Evolutionary conservation across 768 basidiomycete species (phyloP).

Genomic region (Serendipita sp.): DNA sequence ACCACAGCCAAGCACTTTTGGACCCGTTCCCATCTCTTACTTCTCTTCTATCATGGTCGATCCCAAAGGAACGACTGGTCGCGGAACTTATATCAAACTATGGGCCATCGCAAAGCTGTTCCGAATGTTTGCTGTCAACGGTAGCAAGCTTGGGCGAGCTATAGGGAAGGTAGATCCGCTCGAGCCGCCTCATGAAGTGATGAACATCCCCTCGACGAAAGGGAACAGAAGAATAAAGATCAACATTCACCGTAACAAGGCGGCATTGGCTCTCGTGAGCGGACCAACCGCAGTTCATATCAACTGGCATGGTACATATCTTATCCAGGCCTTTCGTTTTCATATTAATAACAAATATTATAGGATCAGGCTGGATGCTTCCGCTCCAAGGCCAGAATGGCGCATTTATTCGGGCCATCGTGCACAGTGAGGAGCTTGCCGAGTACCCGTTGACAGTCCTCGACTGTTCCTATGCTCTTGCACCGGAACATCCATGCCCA

Average conservation of each 20-base stretch:
- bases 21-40: too few species aligned
- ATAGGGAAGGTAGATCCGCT: neutral
- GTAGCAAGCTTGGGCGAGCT: neutral
- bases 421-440: neutral
- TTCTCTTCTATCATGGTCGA: neutral
- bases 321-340: neutral
- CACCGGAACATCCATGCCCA: neutral
- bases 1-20: too few species aligned
- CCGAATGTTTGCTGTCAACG: neutral
- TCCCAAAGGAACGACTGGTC: neutral
- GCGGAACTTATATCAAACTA: neutral
- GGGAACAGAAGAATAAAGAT: neutral
- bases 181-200: neutral
- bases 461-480: neutral
- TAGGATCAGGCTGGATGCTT: neutral
- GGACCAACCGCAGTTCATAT: neutral
- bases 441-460: neutral
- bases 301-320: neutral
- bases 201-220: neutral
- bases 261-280: neutral
- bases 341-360: neutral
- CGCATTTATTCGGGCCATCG: neutral
- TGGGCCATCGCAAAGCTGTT: neutral
- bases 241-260: neutral
- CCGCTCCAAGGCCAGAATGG: neutral